Conservation (phyloP, 2,329 filamentous ascomycete genomes). For the Colletotrichum sp. region DNA sequence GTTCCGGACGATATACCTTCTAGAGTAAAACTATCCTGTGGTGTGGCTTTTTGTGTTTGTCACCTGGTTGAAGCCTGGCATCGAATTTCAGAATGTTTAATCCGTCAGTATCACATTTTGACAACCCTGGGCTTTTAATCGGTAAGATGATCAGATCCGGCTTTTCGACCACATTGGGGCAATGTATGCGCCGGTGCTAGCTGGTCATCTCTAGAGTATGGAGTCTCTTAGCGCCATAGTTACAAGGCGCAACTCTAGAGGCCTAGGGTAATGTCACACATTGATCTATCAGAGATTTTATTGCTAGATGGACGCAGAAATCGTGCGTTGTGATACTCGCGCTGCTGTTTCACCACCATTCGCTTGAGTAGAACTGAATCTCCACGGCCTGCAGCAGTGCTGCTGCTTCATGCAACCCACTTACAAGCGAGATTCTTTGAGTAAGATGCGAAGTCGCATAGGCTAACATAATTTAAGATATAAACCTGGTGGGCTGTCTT, state of each 20-base stretch:
- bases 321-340: not conserved
- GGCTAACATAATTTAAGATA: accelerated
- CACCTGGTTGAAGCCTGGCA: not conserved
- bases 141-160: not conserved
- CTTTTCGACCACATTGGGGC: not conserved
- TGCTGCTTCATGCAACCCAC: not conserved
- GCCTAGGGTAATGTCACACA: not conserved
- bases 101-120: not conserved
- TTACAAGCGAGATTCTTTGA: not conserved
- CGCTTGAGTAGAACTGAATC: not conserved
- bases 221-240: not conserved
- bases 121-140: accelerated
- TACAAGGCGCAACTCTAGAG: not conserved
- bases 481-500: not conserved
- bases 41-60: not conserved
- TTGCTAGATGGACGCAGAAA: not conserved
- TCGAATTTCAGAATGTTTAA: not conserved
- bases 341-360: not conserved
- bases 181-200: not conserved
- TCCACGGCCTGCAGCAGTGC: not conserved
- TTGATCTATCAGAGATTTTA: not conserved
- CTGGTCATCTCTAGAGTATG: not conserved
- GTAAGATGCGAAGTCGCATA: not conserved
- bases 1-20: not conserved
- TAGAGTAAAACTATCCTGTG: not conserved